These are phyloP conservation scores for Ceratobasidium sp. DNA, from an alignment of 1,284 basidiomycete genomes.

Conservation along the genomic window DNA sequence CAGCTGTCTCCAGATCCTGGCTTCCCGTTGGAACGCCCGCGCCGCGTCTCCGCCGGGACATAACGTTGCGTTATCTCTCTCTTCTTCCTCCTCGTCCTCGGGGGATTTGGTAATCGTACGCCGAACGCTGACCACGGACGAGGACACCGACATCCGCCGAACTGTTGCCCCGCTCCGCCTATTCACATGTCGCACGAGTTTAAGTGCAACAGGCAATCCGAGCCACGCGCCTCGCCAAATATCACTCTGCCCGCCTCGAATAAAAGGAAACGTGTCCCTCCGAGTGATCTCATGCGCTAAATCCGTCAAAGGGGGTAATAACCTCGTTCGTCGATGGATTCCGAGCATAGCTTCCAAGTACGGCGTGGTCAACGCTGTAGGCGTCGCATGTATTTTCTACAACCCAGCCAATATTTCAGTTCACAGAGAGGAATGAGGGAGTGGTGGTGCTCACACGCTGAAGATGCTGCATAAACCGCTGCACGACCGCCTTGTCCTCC, in stretches of 20 bases:
- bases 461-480: slow-evolving; percentile 29
- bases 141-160: background rate
- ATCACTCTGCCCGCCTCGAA: slow-evolving; percentile 28
- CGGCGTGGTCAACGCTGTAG: slow-evolving; percentile 13
- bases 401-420: background rate
- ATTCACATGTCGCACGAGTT: slow-evolving; percentile 39
- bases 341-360: slow-evolving; percentile 27
- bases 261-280: slow-evolving; percentile 25
- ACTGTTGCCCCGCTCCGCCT: slow-evolving; percentile 30
- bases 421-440: background rate
- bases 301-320: slow-evolving; percentile 18
- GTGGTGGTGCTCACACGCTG: background rate
- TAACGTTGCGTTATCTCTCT: slow-evolving; percentile 4
- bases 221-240: slow-evolving; percentile 42
- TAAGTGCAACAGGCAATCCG: slow-evolving; percentile 42
- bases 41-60: slow-evolving; percentile 19
- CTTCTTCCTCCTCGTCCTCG: slow-evolving; percentile 17
- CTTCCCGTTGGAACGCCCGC: slow-evolving; percentile 24
- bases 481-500: slow-evolving; percentile 24
- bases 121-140: background rate
- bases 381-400: slow-evolving; percentile 27
- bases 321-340: slow-evolving; percentile 25
- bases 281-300: slow-evolving; percentile 20
- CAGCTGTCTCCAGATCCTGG: slow-evolving; percentile 23
- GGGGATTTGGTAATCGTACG: too few species aligned